Base-by-base conservation (phyloP, 306 rosid genomes). In the Vigna radiata region DNA sequence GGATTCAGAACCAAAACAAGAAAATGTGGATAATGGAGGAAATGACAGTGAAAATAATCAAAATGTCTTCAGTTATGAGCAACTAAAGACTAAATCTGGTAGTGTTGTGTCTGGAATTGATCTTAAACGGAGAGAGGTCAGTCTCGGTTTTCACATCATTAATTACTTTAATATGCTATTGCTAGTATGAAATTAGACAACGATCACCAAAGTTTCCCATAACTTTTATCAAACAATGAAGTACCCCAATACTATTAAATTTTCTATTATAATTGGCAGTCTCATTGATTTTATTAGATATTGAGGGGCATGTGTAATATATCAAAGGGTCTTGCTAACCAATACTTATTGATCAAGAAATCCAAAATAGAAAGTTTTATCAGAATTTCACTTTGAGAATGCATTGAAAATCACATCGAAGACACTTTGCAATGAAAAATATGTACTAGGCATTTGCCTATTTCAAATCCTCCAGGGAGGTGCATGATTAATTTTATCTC, bases 111-210 rank as follows among this genome's bases (percentile, higher is more conserved):
- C 97, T 61, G 97, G 99, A 70, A 85, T 96, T 72, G 99, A 96
- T 83, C 88, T 92, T 62, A 91, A 96, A 85, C 72, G 89, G 73
- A 89, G 99, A 82, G 97, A 91, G 99, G 99, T 96, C 43, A 75
- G 94, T 79, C 70, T 64, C 53, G 39, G 23, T 37, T 17, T 83
- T 69, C 77, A 55, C 27, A 64, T 61, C 53, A n/a, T 36, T 44
- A 50, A 73, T 77, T 73, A 70, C 4, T 58, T 47, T 68, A 37
- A 14, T n/a, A 56, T 81, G 55, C 18, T 76, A 18, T 50, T 70
- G 3, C 13, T n/a, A 66, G 12, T 53, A 15, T 54, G 27, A 73
- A 19, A 63, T 63, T 43, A 49, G 31, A 65, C 46, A 41, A 7
- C 3, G 27, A 25, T 55, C 37, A 25, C 46, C 5, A 15, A 1